These are phyloP conservation scores for Pythium folliculosum DNA, from an alignment of 352 stramenopile species.

Conservation along the genomic window DNA sequence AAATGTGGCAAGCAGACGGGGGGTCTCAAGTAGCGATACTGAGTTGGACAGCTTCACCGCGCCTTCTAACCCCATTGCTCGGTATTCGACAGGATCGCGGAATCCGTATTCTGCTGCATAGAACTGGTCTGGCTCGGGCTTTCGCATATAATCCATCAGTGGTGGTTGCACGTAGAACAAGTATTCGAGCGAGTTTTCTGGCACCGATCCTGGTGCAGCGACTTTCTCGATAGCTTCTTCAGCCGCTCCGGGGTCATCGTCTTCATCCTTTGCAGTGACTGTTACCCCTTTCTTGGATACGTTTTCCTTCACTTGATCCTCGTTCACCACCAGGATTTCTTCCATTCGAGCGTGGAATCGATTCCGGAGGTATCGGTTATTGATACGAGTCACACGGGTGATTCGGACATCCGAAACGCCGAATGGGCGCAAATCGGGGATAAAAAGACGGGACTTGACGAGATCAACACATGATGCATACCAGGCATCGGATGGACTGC, in stretches of 20 bases:
- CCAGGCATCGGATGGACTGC: conserved; percentile 79
- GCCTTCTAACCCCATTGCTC: conserved; percentile 46
- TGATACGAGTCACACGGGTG: conserved; percentile 84
- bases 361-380: conserved; percentile 88
- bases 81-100: conserved; percentile 51
- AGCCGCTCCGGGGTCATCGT: conserved; percentile 1
- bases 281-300: conserved; percentile 81
- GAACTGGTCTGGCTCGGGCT: conserved; percentile 53
- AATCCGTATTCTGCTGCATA: conserved; percentile 72
- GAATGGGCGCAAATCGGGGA: conserved; percentile 51
- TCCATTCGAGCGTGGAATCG: conserved; percentile 86
- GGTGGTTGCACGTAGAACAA: conserved; percentile 74
- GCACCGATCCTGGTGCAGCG: conserved; percentile 29
- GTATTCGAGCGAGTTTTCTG: conserved; percentile 78
- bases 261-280: conserved; percentile 44
- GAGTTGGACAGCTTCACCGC: conserved; percentile 81
- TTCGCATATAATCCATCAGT: conserved; percentile 43
- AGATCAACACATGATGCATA: conserved; percentile 84
- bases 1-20: conserved; percentile 34
- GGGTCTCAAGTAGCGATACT: conserved; percentile 55
- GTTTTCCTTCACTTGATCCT: conserved; percentile 72
- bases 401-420: conserved; percentile 72
- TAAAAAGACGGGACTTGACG: conserved; percentile 69
- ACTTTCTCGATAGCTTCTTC: conserved; percentile 16
- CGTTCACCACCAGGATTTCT: conserved; percentile 61